phyloP scores from a whole-genome alignment of 2,329 filamentous ascomycete genomes.

The Raffaelea ambrosiae region DNA sequence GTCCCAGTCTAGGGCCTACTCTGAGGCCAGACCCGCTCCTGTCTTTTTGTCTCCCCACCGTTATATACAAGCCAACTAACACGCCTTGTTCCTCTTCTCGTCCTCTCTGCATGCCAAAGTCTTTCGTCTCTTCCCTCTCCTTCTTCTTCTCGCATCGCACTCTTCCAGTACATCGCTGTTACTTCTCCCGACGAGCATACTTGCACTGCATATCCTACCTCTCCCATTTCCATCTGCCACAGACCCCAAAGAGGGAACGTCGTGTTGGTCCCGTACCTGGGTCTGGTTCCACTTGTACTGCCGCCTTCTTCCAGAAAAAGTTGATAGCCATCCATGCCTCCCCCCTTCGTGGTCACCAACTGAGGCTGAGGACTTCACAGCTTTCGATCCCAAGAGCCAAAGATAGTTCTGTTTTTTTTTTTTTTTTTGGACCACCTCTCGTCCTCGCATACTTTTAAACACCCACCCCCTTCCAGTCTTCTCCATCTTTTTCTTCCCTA shows the following conservation, averaged over 20 bases:
- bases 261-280: slow-evolving; percentile 1
- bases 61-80: neutral
- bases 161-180: neutral
- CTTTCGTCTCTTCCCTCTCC: neutral
- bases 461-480: neutral
- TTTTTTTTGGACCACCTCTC: neutral
- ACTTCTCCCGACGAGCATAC: neutral
- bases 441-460: neutral
- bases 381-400: slow-evolving; percentile 4
- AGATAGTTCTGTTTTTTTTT: slow-evolving; percentile 8
- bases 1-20: neutral
- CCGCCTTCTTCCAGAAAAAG: slow-evolving; percentile 6
- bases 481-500: slow-evolving; percentile 3
- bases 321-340: slow-evolving; percentile 6
- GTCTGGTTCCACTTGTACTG: slow-evolving; percentile 7
- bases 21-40: neutral
- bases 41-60: neutral
- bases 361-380: slow-evolving; percentile 12
- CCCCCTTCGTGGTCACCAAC: slow-evolving; percentile 4
- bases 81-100: neutral
- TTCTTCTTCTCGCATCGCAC: neutral
- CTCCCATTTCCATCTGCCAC: neutral
- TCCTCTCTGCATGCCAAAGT: neutral
- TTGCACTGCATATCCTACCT: neutral
- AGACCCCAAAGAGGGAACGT: neutral